Percentiles rank a stretch among this genome's conserved stretches.
phyloP scores from a whole-genome alignment of 345 rosid species.

The Conringia planisiliqua region DNA sequence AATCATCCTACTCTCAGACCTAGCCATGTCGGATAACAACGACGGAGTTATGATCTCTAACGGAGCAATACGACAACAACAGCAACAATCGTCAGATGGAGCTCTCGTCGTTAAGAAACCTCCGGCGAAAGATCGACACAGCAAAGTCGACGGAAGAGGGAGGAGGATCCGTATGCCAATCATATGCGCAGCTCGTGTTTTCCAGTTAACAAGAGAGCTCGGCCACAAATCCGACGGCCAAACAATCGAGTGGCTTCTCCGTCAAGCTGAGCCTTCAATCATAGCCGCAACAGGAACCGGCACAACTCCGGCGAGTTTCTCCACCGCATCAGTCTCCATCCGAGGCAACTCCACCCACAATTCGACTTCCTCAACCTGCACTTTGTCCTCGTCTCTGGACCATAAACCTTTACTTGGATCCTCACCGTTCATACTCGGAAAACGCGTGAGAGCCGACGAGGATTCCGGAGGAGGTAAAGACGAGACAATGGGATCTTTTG shows the following conservation, averaged over 20 bases:
- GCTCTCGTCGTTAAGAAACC: conserved; percentile 70
- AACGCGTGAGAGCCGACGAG: conserved; percentile 68
- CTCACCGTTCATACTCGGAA: conserved; percentile 85
- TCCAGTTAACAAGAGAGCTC: conserved; percentile 91
- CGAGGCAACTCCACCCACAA: conserved; percentile 56
- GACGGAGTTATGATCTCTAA: conserved; percentile 49
- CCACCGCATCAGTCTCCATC: conserved; percentile 66
- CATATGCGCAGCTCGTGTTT: conserved; percentile 99
- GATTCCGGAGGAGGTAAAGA: conserved; percentile 41
- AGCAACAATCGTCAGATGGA: conserved; percentile 32
- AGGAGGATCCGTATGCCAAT: conserved; percentile 98
- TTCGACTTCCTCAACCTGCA: conserved; percentile 32
- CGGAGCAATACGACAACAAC: conserved; percentile 47
- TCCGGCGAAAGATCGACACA: conserved; percentile 94
- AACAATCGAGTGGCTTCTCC: conserved; percentile 99
- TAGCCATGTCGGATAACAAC: conserved; percentile 22
- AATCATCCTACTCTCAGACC: not conserved
- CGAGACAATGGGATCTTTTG: conserved; percentile 39
- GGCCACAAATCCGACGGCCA: conserved; percentile 99
- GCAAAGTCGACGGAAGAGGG: conserved; percentile 97
- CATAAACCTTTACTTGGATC: conserved; percentile 72
- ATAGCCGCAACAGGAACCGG: conserved; percentile 98
- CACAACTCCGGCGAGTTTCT: conserved; percentile 92
- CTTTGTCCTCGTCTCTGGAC: conserved; percentile 44
- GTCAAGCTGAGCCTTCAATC: conserved; percentile 98